phyloP scores from a whole-genome alignment of 345 rosid genomes.

The Sisymbrium irio region DNA sequence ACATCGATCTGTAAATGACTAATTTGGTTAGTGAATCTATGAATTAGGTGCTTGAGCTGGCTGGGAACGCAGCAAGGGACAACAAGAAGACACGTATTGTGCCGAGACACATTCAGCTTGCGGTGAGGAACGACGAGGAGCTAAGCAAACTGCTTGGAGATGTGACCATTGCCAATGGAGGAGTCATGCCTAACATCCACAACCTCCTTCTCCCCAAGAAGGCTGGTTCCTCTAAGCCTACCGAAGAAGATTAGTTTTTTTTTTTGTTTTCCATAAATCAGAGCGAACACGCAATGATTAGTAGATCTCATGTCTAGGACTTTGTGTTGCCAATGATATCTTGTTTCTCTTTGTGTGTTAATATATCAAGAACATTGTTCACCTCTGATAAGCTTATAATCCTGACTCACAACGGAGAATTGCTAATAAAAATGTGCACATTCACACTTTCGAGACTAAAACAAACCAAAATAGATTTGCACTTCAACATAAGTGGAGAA shows the following conservation, averaged over 20 bases:
- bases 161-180: constrained; percentile 89
- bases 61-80: constrained; percentile 87
- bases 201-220: constrained; percentile 90
- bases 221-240: constrained; percentile 48
- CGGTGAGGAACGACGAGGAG: constrained; percentile 90
- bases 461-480: no score
- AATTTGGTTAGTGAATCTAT: neutral
- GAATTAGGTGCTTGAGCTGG: constrained; percentile 72
- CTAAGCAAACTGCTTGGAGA: constrained; percentile 91
- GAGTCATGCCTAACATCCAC: constrained; percentile 98
- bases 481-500: no score
- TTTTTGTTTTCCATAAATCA: no score
- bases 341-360: no score
- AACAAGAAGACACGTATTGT: constrained; percentile 89
- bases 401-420: no score
- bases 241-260: constrained; percentile 70
- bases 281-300: neutral
- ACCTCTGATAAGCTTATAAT: no score
- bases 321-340: no score
- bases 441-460: no score
- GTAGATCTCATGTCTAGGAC: neutral
- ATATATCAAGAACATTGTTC: no score
- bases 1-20: neutral
- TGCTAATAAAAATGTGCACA: no score
- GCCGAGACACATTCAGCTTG: constrained; percentile 87